These are phyloP conservation scores for Trametopsis cervina DNA, from an alignment of 768 basidiomycete genomes.

Conservation along the genomic window DNA sequence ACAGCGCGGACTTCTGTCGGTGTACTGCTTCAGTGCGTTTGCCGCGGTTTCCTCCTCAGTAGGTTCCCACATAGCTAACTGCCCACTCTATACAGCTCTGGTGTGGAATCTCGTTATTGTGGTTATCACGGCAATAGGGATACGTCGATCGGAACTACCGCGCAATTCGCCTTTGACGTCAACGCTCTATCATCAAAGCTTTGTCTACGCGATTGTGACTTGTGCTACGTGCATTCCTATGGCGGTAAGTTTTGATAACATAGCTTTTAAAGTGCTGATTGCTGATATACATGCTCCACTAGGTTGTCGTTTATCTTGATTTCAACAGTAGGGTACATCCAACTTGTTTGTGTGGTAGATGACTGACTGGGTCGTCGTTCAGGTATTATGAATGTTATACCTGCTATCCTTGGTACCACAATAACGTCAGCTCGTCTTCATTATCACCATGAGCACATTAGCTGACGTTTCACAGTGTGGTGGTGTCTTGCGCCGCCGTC, in stretches of 20 bases:
- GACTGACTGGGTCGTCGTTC: not conserved
- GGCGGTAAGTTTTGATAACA: not conserved
- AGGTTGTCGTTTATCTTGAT: slow-evolving; percentile 1
- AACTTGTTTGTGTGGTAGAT: not conserved
- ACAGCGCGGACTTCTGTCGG: not conserved
- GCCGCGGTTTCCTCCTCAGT: not conserved
- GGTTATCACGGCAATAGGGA: not conserved
- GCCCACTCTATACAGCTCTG: not conserved
- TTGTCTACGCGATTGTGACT: not conserved
- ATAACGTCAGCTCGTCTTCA: not conserved
- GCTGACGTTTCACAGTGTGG: not conserved
- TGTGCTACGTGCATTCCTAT: slow-evolving; percentile 3
- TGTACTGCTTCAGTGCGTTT: slow-evolving; percentile 4
- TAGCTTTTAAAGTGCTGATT: not conserved
- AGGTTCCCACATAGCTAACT: not conserved
- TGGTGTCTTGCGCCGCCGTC: not conserved
- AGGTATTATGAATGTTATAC: slow-evolving; percentile 4
- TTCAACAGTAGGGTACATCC: slow-evolving; percentile 1
- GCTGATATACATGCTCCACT: not conserved
- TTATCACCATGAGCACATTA: not conserved
- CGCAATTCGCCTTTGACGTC: not conserved
- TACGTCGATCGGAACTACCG: not conserved
- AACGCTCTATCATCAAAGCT: not conserved
- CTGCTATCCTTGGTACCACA: not conserved
- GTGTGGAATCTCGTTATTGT: slow-evolving; percentile 6